phyloP scores from a whole-genome alignment of 1,139 yeast genomes.

The Yamadazyma jaroonii region DNA sequence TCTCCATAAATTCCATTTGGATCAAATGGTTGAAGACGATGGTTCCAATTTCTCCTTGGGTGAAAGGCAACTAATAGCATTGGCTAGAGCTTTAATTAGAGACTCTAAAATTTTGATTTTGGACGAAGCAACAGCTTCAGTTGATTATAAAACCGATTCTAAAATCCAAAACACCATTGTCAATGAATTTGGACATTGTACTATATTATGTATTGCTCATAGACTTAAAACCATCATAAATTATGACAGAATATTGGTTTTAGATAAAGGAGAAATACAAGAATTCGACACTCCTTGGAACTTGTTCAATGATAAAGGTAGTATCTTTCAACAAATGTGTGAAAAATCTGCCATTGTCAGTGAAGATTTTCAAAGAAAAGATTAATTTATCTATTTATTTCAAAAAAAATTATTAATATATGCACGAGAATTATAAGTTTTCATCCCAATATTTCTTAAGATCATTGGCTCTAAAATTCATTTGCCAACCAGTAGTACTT shows the following conservation, averaged over 20 bases:
- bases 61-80: slow-evolving; percentile 52
- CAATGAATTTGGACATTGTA: slow-evolving; percentile 41
- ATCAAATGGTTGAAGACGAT: slow-evolving; percentile 48
- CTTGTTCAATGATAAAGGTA: slow-evolving; percentile 28
- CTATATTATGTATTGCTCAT: slow-evolving; percentile 57
- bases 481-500: slow-evolving; percentile 38
- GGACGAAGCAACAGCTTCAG: slow-evolving; percentile 59
- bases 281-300: slow-evolving; percentile 50
- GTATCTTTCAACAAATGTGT: slow-evolving; percentile 44
- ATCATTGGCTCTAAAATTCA: slow-evolving; percentile 33
- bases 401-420: too few species aligned
- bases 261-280: slow-evolving; percentile 47
- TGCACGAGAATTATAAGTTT: not conserved
- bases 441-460: slow-evolving; percentile 29
- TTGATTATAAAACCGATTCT: slow-evolving; percentile 54
- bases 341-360: slow-evolving; percentile 26
- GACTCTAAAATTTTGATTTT: slow-evolving; percentile 47
- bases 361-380: slow-evolving; percentile 7
- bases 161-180: slow-evolving; percentile 49
- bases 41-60: slow-evolving; percentile 55
- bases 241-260: slow-evolving; percentile 50
- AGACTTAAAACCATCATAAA: slow-evolving; percentile 50
- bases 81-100: slow-evolving; percentile 52
- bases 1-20: slow-evolving; percentile 42
- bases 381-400: not conserved